Conservation (phyloP, 495 filamentous ascomycete species). For the Hypoxylon cercidicola region DNA sequence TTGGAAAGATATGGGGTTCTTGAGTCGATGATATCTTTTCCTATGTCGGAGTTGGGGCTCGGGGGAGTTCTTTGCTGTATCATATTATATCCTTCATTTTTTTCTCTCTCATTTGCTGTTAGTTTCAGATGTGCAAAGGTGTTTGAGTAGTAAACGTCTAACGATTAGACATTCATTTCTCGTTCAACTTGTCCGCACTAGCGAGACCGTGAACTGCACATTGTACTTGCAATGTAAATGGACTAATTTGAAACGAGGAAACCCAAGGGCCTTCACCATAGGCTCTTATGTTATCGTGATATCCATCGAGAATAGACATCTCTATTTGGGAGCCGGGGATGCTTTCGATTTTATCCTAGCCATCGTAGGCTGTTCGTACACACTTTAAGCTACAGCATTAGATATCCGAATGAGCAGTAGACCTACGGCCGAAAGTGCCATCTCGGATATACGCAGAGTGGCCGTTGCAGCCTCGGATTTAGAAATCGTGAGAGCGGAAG, state of each 20-base stretch:
- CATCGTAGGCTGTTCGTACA: no score
- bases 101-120: background rate
- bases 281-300: no score
- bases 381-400: no score
- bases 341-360: no score
- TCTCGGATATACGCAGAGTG: background rate
- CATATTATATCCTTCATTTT: slow-evolving; percentile 21
- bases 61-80: slow-evolving; percentile 1
- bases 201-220: background rate
- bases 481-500: background rate
- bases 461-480: background rate
- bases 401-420: no score
- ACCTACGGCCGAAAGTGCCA: background rate
- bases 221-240: background rate
- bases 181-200: background rate
- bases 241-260: no score
- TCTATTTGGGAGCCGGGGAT: no score
- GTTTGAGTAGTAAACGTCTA: slow-evolving; percentile 3
- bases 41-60: background rate
- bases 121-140: background rate
- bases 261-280: no score
- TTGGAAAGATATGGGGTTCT: slow-evolving; percentile 53
- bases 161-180: background rate
- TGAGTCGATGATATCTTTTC: slow-evolving; percentile 26
- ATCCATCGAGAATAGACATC: no score